Conservation (phyloP, 176 grass and related monocot species). For the Calamus simplicifolius region DNA sequence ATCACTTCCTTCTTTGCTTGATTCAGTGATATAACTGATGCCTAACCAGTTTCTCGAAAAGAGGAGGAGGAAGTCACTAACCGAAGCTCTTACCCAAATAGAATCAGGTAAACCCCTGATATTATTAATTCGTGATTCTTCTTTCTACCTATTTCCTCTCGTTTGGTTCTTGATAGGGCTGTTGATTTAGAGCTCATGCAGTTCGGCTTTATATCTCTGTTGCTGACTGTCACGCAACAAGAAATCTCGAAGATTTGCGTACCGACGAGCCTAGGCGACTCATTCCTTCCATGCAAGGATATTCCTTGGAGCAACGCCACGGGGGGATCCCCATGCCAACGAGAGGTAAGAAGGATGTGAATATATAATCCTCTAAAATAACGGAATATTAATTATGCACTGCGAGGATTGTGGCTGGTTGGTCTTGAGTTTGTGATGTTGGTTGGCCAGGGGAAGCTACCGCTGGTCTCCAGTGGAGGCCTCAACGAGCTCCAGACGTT, state of each 20-base stretch:
- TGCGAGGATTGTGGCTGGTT: background rate
- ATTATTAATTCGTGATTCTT: too few species aligned
- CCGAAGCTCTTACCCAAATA: background rate
- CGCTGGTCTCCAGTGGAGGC: background rate
- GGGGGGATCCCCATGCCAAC: background rate
- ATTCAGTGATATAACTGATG: background rate
- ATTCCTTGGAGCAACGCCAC: background rate
- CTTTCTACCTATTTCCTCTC: background rate
- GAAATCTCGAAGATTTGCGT: constrained; percentile 11
- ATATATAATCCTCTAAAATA: background rate
- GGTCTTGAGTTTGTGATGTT: background rate
- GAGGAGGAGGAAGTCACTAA: constrained; percentile 2
- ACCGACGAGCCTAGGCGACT: background rate
- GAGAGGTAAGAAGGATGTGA: background rate
- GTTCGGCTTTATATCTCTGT: constrained; percentile 2
- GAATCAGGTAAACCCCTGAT: background rate
- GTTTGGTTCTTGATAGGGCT: too few species aligned
- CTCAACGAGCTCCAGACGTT: background rate
- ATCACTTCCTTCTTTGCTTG: background rate
- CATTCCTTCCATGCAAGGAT: constrained; percentile 8
- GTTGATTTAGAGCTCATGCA: background rate
- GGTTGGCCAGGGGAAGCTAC: background rate
- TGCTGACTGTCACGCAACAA: background rate
- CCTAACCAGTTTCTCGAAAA: background rate
- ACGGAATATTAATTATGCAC: background rate